These are phyloP conservation scores for Niebla homalea DNA, from an alignment of 495 filamentous ascomycete genomes.

Conservation along the genomic window DNA sequence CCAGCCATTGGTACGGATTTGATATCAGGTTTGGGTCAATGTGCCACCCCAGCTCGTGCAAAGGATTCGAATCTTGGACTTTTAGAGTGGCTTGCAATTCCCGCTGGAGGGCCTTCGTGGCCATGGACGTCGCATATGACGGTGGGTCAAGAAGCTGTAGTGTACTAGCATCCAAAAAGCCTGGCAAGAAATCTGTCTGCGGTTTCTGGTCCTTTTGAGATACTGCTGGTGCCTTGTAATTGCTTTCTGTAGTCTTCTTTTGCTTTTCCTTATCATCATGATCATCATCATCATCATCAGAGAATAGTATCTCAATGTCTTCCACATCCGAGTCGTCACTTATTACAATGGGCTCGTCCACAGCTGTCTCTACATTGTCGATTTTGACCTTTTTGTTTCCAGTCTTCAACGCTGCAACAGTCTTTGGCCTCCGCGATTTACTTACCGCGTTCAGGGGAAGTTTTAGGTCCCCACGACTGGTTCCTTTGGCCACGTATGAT, in stretches of 20 bases:
- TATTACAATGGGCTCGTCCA: slow-evolving; percentile 17
- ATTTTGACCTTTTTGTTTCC: slow-evolving; percentile 16
- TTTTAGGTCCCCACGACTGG: slow-evolving; percentile 17
- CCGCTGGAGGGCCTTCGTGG: slow-evolving; percentile 47
- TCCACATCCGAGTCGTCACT: slow-evolving; percentile 40
- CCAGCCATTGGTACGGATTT: slow-evolving; percentile 88
- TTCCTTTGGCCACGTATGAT: slow-evolving; percentile 27
- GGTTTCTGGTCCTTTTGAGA: slow-evolving; percentile 4
- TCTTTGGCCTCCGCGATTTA: slow-evolving; percentile 21
- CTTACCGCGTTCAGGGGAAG: slow-evolving; percentile 41
- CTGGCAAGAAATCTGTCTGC: slow-evolving; percentile 54
- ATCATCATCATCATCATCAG: slow-evolving; percentile 22
- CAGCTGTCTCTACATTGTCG: slow-evolving; percentile 12
- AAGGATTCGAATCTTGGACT: slow-evolving; percentile 46
- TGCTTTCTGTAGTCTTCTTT: slow-evolving; percentile 7
- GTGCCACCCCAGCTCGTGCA: slow-evolving; percentile 75
- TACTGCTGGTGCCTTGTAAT: slow-evolving; percentile 3
- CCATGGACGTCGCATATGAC: slow-evolving; percentile 49
- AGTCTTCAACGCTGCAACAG: slow-evolving; percentile 2
- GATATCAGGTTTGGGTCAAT: slow-evolving; percentile 44
- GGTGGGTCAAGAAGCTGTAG: slow-evolving; percentile 50
- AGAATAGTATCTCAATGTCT: slow-evolving; percentile 36
- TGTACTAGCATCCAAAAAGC: slow-evolving; percentile 38
- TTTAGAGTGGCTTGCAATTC: slow-evolving; percentile 50
- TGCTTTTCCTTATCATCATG: slow-evolving; percentile 16